A percentile compares a stretch with the other conserved stretches of the same genome.
Conservation (phyloP, 179 eudicot genomes). For the Heliamphora pulchella region DNA sequence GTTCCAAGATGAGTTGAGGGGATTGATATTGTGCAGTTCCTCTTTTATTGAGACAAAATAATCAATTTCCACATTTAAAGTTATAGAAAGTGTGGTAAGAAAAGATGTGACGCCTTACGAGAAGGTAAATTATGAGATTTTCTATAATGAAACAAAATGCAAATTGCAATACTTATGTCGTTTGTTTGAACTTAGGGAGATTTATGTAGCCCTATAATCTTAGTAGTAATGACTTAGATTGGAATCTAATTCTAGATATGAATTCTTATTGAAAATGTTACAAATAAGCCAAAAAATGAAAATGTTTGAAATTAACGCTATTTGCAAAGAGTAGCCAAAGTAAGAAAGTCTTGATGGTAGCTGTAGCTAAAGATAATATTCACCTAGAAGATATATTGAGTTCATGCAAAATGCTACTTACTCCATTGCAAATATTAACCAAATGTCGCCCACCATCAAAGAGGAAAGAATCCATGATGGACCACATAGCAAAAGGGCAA, state of each 20-base stretch:
- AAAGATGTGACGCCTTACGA: background rate
- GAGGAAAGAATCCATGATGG: background rate
- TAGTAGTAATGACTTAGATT: background rate
- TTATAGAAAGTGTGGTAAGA: background rate
- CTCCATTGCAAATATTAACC: background rate
- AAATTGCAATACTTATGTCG: background rate
- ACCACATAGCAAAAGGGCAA: background rate
- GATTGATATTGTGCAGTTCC: background rate
- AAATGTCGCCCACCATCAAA: background rate
- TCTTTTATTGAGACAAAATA: background rate
- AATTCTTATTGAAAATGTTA: background rate
- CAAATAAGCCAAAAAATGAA: background rate
- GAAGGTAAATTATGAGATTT: background rate
- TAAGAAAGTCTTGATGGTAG: background rate
- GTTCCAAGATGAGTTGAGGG: conserved; percentile 9
- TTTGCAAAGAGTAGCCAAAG: background rate
- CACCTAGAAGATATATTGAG: background rate
- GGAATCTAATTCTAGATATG: background rate
- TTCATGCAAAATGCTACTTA: background rate
- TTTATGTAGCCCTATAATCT: conserved; percentile 5
- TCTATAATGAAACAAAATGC: background rate
- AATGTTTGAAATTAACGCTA: background rate
- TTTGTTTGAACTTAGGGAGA: background rate
- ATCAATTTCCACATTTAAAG: background rate
- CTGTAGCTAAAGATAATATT: background rate